Evolutionary conservation across 345 rosid genomes (phyloP).

Genomic region (Erysimum cheiranthoides): DNA sequence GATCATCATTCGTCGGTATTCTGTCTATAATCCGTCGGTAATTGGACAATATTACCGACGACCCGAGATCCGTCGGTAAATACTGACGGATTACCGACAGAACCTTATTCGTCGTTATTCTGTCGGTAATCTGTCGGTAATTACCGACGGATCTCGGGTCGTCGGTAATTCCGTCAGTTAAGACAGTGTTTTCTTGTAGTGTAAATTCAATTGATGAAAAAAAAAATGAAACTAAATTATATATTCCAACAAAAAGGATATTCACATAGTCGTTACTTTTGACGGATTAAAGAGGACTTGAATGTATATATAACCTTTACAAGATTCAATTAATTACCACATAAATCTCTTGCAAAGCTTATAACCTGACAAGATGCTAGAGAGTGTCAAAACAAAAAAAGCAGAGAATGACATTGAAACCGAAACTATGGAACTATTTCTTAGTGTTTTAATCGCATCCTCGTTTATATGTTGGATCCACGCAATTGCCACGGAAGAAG

Average conservation of each 20-base stretch:
- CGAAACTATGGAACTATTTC: constrained; percentile 54
- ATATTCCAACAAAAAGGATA: background rate
- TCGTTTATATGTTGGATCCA: constrained; percentile 47
- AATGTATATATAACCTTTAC: background rate
- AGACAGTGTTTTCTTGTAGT: no score
- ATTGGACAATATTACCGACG: no score
- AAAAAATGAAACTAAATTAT: background rate
- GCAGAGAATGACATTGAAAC: constrained; percentile 55
- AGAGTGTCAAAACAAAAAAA: constrained; percentile 54
- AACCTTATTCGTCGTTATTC: no score
- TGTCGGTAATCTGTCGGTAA: no score
- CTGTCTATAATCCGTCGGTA: no score
- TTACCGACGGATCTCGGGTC: no score
- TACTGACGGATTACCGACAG: no score
- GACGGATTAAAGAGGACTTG: background rate
- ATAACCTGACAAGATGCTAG: constrained; percentile 68
- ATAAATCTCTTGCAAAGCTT: constrained; percentile 84
- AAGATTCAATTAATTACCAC: constrained; percentile 56
- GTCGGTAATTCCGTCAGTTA: no score
- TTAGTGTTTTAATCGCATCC: constrained; percentile 41
- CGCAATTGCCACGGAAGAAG: constrained; percentile 60
- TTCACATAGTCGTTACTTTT: background rate
- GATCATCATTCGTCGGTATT: no score
- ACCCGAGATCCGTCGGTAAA: no score
- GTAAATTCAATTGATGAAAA: no score